Evolutionary conservation across 2,329 filamentous ascomycete species (phyloP).

Genomic region (Pseudogymnoascus destructans): DNA sequence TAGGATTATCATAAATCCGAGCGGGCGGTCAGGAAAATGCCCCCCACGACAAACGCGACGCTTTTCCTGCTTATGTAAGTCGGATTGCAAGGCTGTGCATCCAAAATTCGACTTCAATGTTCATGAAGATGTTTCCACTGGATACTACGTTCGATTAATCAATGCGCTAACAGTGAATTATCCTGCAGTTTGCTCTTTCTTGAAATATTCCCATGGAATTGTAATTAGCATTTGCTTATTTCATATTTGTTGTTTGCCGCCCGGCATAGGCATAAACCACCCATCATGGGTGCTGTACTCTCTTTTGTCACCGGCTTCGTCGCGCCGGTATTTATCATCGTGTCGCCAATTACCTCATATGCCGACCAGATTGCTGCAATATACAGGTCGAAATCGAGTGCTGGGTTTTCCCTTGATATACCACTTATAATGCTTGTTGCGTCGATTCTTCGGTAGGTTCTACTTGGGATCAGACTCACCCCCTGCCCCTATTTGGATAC

Average conservation of each 20-base stretch:
- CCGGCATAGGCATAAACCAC: neutral
- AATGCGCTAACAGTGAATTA: neutral
- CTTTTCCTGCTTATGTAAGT: neutral
- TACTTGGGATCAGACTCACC: neutral
- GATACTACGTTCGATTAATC: neutral
- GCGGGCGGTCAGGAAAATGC: neutral
- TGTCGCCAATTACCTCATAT: constrained; percentile 52
- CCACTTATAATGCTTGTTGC: constrained; percentile 61
- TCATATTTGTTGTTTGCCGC: neutral
- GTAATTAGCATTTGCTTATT: constrained; percentile 3
- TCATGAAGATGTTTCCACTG: neutral
- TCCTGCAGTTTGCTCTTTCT: constrained; percentile 3
- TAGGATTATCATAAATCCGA: neutral
- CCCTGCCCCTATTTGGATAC: constrained; percentile 1
- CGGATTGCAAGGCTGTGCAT: neutral
- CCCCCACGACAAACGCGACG: neutral
- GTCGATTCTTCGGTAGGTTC: constrained; percentile 46
- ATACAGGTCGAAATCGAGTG: constrained; percentile 49
- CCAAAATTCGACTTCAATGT: neutral
- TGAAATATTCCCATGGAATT: neutral
- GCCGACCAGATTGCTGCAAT: constrained; percentile 53
- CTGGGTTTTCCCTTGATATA: constrained; percentile 58
- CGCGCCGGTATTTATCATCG: constrained; percentile 49
- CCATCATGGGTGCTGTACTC: constrained; percentile 22
- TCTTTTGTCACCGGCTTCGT: constrained; percentile 38